Percentiles rank a stretch among this genome's conserved stretches.
Conservation (phyloP, 2,329 filamentous ascomycete species). For the Penicillium decumbens region DNA sequence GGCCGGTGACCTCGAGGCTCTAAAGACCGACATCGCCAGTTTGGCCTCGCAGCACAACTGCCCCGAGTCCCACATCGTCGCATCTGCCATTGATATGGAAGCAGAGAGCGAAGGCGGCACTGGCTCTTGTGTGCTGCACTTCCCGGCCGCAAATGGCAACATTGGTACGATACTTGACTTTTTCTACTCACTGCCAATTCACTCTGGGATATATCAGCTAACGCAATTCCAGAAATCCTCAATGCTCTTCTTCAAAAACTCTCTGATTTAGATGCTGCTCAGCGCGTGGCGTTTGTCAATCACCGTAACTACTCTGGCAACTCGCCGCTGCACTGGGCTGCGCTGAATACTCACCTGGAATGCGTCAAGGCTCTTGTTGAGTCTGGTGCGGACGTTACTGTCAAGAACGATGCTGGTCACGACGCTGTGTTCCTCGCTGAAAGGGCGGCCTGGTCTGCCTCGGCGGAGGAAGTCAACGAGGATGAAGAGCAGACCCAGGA, state of each 20-base stretch:
- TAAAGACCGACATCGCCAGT: slow-evolving; percentile 56
- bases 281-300: slow-evolving; percentile 36
- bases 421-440: slow-evolving; percentile 71
- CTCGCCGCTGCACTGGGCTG: slow-evolving; percentile 90
- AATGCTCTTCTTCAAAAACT: slow-evolving; percentile 46
- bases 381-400: slow-evolving; percentile 68
- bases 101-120: slow-evolving; percentile 65
- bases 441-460: slow-evolving; percentile 61
- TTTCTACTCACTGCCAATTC: not conserved
- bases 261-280: slow-evolving; percentile 14
- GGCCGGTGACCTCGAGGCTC: slow-evolving; percentile 66
- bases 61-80: slow-evolving; percentile 60
- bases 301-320: slow-evolving; percentile 76
- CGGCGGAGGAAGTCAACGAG: slow-evolving; percentile 46
- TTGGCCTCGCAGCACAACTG: slow-evolving; percentile 60
- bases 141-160: slow-evolving; percentile 88
- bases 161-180: slow-evolving; percentile 51
- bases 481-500: slow-evolving; percentile 19
- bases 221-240: slow-evolving; percentile 41
- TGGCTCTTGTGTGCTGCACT: slow-evolving; percentile 62
- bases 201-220: not conserved
- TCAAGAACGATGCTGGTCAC: slow-evolving; percentile 79
- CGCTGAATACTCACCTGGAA: slow-evolving; percentile 78
- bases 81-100: slow-evolving; percentile 65
- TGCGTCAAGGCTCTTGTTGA: slow-evolving; percentile 73